A percentile compares a stretch with the other conserved stretches of the same genome.
Evolutionary conservation across 2,329 filamentous ascomycete genomes (phyloP).

Genomic region (Arthrobotrys sinensis): DNA sequence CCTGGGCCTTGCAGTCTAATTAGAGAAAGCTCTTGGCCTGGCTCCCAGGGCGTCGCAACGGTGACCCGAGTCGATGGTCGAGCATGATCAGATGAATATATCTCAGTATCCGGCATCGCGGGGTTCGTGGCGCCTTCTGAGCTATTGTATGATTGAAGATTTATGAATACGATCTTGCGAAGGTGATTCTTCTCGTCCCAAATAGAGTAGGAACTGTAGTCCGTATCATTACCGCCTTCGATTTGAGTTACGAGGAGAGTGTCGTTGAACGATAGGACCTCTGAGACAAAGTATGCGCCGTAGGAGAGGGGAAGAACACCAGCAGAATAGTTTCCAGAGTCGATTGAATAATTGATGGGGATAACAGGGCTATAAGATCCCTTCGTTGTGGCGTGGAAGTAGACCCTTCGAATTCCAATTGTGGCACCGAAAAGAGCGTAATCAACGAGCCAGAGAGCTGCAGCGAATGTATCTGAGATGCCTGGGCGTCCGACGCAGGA

Average conservation of each 20-base stretch:
- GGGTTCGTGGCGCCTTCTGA: slow-evolving; percentile 23
- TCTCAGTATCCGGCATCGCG: slow-evolving; percentile 20
- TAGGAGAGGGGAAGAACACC: slow-evolving; percentile 51
- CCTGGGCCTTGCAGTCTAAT: slow-evolving; percentile 48
- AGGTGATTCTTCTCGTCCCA: slow-evolving; percentile 49
- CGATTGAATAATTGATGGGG: slow-evolving; percentile 19
- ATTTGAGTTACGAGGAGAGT: slow-evolving; percentile 39
- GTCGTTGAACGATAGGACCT: slow-evolving; percentile 42
- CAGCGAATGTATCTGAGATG: slow-evolving; percentile 64
- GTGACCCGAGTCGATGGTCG: slow-evolving; percentile 37
- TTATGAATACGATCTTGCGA: slow-evolving; percentile 52
- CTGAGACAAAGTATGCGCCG: slow-evolving; percentile 53
- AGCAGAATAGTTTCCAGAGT: slow-evolving; percentile 13
- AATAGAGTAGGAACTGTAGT: slow-evolving; percentile 53
- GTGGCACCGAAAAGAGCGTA: slow-evolving; percentile 63
- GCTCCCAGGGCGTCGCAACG: slow-evolving; percentile 39
- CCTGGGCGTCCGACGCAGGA: slow-evolving; percentile 63
- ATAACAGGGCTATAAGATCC: slow-evolving; percentile 61
- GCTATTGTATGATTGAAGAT: slow-evolving; percentile 45
- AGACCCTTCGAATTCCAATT: slow-evolving; percentile 63
- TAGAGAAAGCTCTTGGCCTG: slow-evolving; percentile 39
- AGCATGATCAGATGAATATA: slow-evolving; percentile 19
- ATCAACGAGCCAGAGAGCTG: slow-evolving; percentile 64
- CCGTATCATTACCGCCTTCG: slow-evolving; percentile 30
- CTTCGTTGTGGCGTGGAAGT: slow-evolving; percentile 63